These are phyloP conservation scores for Candida namnaoensis DNA, from an alignment of 805 yeast species.

Conservation along the genomic window DNA sequence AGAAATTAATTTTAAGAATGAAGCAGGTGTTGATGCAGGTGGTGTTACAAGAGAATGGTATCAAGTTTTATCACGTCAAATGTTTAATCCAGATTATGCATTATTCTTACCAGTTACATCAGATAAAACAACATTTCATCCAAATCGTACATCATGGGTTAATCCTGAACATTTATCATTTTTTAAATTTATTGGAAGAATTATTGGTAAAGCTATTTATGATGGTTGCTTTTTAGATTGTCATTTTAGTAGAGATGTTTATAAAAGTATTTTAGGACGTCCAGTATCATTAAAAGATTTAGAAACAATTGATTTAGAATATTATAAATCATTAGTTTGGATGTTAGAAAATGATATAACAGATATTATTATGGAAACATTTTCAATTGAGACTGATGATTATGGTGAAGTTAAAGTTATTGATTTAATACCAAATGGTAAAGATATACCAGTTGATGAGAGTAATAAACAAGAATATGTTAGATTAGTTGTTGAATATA, in stretches of 20 bases:
- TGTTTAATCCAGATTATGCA: constrained; percentile 94
- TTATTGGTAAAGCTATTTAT: constrained; percentile 89
- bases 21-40: constrained; percentile 96
- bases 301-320: constrained; percentile 89
- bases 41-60: constrained; percentile 98
- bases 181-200: constrained; percentile 89
- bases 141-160: constrained; percentile 84
- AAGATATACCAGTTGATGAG: constrained; percentile 81
- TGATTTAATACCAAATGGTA: constrained; percentile 78
- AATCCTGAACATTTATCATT: constrained; percentile 90
- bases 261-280: constrained; percentile 74
- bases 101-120: constrained; percentile 85
- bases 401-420: constrained; percentile 82
- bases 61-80: constrained; percentile 86
- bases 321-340: constrained; percentile 89
- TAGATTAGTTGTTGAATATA: constrained; percentile 73
- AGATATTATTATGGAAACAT: constrained; percentile 89
- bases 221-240: constrained; percentile 86
- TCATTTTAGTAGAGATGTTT: constrained; percentile 91
- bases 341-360: constrained; percentile 96
- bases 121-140: constrained; percentile 91
- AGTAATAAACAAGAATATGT: constrained; percentile 89
- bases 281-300: constrained; percentile 83
- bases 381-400: constrained; percentile 88
- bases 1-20: constrained; percentile 83